A percentile compares a stretch with the other conserved stretches of the same genome.
phyloP scores from a whole-genome alignment of 352 stramenopile species.

The Aphanomyces astaci region DNA sequence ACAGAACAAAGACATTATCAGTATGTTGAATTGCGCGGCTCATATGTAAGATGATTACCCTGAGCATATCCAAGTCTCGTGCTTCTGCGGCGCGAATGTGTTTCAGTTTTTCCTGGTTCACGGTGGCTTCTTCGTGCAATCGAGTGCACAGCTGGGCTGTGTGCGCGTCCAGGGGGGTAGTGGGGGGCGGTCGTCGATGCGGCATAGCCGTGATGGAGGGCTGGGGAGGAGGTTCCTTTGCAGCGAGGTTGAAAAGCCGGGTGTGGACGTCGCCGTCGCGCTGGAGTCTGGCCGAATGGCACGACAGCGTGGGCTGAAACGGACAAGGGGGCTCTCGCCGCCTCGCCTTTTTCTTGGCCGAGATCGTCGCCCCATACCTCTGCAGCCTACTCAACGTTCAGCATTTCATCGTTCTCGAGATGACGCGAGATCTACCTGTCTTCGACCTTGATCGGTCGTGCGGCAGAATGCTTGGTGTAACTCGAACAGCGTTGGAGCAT shows the following conservation, averaged over 20 bases:
- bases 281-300: conserved; percentile 42
- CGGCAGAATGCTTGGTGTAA: background rate
- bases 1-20: background rate
- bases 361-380: conserved; percentile 57
- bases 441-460: conserved; percentile 42
- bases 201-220: background rate
- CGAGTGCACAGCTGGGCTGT: conserved; percentile 22
- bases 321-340: conserved; percentile 23
- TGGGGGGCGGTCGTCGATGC: background rate
- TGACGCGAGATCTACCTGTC: conserved; percentile 32
- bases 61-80: conserved; percentile 28
- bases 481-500: conserved; percentile 26
- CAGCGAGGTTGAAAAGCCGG: conserved; percentile 42
- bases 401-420: background rate
- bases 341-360: conserved; percentile 56
- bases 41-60: conserved; percentile 27
- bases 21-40: too few species aligned
- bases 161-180: background rate
- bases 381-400: conserved; percentile 36
- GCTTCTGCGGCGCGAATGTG: conserved; percentile 31
- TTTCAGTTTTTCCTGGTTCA: conserved; percentile 40
- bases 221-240: background rate
- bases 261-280: conserved; percentile 38
- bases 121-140: conserved; percentile 32
- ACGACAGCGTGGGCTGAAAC: conserved; percentile 36